Conservation (phyloP, 495 filamentous ascomycete species). For the Annulohypoxylon stygium region DNA sequence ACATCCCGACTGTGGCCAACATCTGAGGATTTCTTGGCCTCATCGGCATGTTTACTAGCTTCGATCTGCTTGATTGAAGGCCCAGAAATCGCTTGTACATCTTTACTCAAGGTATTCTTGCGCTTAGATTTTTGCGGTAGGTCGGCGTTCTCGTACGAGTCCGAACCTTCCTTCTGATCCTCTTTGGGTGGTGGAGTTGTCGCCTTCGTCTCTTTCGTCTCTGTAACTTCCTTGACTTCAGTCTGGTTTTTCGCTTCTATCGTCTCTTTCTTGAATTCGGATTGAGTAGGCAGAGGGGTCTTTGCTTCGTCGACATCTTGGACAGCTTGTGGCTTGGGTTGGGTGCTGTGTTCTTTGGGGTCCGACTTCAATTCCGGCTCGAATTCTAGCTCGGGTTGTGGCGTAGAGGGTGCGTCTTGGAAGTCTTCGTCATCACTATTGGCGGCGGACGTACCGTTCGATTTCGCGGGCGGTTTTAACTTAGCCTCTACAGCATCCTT, state of each 20-base stretch:
- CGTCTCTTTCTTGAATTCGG: conserved; percentile 26
- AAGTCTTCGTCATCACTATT: conserved; percentile 55
- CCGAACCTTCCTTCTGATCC: conserved; percentile 15
- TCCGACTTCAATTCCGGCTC: background rate
- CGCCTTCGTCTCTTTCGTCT: background rate
- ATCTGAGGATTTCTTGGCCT: conserved; percentile 28
- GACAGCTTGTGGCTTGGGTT: conserved; percentile 23
- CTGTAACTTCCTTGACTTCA: background rate
- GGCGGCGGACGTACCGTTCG: conserved; percentile 20
- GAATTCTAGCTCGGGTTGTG: conserved; percentile 39
- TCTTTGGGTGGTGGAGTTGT: conserved; percentile 12
- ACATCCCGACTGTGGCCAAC: conserved; percentile 50
- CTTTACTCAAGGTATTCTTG: conserved; percentile 38
- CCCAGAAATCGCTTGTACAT: conserved; percentile 48
- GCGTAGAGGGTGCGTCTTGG: conserved; percentile 57
- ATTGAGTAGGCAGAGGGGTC: conserved; percentile 40
- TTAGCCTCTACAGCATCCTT: conserved; percentile 23
- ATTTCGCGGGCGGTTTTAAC: conserved; percentile 37
- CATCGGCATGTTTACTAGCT: conserved; percentile 43
- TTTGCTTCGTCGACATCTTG: conserved; percentile 39
- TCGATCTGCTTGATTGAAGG: conserved; percentile 49
- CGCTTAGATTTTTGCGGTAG: conserved; percentile 29
- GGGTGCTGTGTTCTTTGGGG: conserved; percentile 3
- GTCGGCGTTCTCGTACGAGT: conserved; percentile 32
- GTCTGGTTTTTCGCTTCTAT: background rate